Conservation (phyloP, 805 yeast genomes). For the Starmerella tilneyi region DNA sequence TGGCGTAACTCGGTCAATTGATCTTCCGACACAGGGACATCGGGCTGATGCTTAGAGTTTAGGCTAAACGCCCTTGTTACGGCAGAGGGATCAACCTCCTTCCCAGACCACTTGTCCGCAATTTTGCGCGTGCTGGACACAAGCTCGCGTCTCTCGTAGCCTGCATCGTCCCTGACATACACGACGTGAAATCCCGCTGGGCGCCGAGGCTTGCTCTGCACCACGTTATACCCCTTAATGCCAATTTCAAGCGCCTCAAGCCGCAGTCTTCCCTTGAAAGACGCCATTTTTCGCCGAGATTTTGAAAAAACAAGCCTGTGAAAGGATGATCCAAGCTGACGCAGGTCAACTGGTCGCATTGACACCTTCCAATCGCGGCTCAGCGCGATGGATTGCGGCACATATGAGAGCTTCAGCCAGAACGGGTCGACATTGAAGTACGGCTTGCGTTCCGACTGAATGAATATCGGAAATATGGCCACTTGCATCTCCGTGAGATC, state of each 20-base stretch:
- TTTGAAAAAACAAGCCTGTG: constrained; percentile 11
- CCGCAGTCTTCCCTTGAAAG: constrained; percentile 12
- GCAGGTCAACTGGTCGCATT: constrained; percentile 11
- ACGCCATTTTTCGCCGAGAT: constrained; percentile 12
- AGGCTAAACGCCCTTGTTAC: background rate
- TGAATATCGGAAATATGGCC: constrained; percentile 20
- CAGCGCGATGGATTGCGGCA: constrained; percentile 6
- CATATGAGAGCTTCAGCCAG: constrained; percentile 19
- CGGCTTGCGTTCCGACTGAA: background rate
- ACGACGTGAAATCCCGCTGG: constrained; percentile 33
- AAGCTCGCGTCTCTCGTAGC: constrained; percentile 43
- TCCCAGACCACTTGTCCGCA: constrained; percentile 14
- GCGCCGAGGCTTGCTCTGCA: constrained; percentile 5
- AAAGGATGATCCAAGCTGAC: constrained; percentile 2
- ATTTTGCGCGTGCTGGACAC: constrained; percentile 28
- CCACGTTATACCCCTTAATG: constrained; percentile 53
- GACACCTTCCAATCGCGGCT: constrained; percentile 17
- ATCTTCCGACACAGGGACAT: constrained; percentile 1
- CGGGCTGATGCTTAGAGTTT: background rate
- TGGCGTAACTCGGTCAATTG: constrained; percentile 3
- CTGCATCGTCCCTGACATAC: constrained; percentile 35
- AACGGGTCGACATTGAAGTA: constrained; percentile 17
- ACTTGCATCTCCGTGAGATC: constrained; percentile 22
- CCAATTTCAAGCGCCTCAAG: constrained; percentile 42
- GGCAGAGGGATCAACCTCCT: constrained; percentile 2